Percentiles rank a stretch among this genome's conserved stretches.
Conservation (phyloP, 306 rosid genomes). For the Luffa acutangula region DNA sequence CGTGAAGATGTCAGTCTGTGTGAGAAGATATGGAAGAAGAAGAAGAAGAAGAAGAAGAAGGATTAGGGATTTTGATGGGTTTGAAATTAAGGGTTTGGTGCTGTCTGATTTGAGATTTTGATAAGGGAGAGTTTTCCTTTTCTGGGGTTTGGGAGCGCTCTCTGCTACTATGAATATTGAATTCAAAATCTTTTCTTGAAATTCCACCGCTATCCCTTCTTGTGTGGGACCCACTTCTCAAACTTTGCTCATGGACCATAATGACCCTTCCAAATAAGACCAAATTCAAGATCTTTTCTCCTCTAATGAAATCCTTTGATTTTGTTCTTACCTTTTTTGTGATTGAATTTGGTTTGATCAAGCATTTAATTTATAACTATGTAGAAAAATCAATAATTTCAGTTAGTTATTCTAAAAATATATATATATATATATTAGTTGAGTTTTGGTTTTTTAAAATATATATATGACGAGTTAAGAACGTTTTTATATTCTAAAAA, state of each 20-base stretch:
- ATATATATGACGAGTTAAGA: too few relatives aligned
- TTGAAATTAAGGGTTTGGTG: not conserved
- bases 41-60: not conserved
- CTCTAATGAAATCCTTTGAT: not conserved
- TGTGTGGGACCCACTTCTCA: not conserved
- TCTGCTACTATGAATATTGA: not conserved
- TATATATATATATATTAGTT: too few relatives aligned
- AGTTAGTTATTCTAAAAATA: too few relatives aligned
- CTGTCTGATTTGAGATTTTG: slow-evolving; percentile 5
- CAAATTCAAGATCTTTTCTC: not conserved
- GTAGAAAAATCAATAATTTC: too few relatives aligned
- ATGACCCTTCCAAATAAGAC: slow-evolving; percentile 5
- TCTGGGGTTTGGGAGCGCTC: not conserved
- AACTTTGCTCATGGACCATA: slow-evolving; percentile 6
- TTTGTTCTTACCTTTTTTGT: not conserved
- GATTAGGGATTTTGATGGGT: not conserved
- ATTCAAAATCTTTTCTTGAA: slow-evolving; percentile 34
- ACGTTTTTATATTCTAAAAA: too few relatives aligned
- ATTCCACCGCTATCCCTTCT: slow-evolving; percentile 74
- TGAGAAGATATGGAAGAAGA: not conserved
- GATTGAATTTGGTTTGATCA: not conserved
- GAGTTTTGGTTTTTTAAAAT: too few relatives aligned
- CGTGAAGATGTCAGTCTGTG: not conserved
- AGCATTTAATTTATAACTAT: too few relatives aligned
- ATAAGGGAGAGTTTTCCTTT: not conserved